Evolutionary conservation across 768 basidiomycete genomes (phyloP).

Genomic region (Pulveroboletus frians): DNA sequence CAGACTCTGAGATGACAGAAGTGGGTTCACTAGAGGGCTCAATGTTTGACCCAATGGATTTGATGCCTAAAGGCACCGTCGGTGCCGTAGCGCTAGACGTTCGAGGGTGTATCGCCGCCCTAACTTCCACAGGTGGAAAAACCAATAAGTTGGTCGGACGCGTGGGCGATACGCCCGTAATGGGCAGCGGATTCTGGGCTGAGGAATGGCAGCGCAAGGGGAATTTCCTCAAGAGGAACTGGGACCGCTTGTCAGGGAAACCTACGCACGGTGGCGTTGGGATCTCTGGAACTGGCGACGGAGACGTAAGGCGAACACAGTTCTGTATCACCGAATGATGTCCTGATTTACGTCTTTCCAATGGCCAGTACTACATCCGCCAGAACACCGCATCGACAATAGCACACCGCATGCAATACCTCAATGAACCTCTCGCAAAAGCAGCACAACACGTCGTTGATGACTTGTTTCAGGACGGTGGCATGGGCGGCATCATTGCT

Average conservation of each 20-base stretch:
- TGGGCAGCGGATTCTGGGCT: conserved; percentile 81
- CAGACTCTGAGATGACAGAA: conserved; percentile 18
- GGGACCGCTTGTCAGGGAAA: conserved; percentile 37
- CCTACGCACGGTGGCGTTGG: conserved; percentile 47
- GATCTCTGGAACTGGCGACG: conserved; percentile 81
- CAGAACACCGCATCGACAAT: conserved; percentile 61
- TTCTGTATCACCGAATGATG: neutral
- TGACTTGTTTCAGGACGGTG: conserved; percentile 53
- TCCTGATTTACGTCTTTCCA: neutral
- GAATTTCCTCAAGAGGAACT: conserved; percentile 32
- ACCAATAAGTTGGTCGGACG: conserved; percentile 83
- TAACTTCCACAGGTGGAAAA: conserved; percentile 77
- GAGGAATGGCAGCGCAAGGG: conserved; percentile 59
- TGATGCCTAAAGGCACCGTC: conserved; percentile 71
- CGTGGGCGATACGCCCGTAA: conserved; percentile 76
- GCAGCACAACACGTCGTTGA: conserved; percentile 55
- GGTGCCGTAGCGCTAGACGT: conserved; percentile 79
- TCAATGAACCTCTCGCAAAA: conserved; percentile 48
- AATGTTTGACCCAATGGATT: conserved; percentile 39
- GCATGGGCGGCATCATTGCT: conserved; percentile 71
- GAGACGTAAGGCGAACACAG: conserved; percentile 52
- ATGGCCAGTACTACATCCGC: conserved; percentile 68
- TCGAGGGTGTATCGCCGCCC: conserved; percentile 63
- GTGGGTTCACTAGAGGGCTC: conserved; percentile 13
- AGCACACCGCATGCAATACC: conserved; percentile 59